Evolutionary conservation across 2,329 filamentous ascomycete genomes (phyloP).

Genomic region (Camillea tinctor): DNA sequence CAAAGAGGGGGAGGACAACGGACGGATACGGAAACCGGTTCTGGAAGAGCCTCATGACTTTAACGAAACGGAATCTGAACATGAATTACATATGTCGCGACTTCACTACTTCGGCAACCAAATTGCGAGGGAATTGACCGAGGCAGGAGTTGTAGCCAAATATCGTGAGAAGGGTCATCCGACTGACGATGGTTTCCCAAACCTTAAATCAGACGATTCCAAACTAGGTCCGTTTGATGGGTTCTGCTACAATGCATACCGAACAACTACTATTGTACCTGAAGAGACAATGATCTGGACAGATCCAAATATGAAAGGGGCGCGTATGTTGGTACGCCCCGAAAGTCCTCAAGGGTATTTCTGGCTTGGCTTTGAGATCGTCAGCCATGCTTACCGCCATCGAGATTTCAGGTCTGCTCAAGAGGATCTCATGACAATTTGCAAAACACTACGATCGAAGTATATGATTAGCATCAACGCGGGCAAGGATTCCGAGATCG

Average conservation of each 20-base stretch:
- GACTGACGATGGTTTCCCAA: constrained; percentile 1
- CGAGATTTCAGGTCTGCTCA: constrained; percentile 8
- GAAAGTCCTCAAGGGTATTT: constrained; percentile 8
- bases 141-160: constrained; percentile 3
- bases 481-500: constrained; percentile 9
- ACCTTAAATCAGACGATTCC: not conserved
- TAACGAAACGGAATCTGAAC: not conserved
- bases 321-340: constrained; percentile 14
- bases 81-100: constrained; percentile 10
- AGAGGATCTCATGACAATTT: constrained; percentile 8
- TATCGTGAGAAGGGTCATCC: constrained; percentile 14
- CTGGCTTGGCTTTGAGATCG: constrained; percentile 19
- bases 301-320: constrained; percentile 8
- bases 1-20: not conserved
- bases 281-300: constrained; percentile 21
- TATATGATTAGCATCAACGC: constrained; percentile 13
- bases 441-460: constrained; percentile 5
- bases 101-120: constrained; percentile 9
- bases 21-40: not conserved
- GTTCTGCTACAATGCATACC: constrained; percentile 14
- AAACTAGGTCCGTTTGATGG: constrained; percentile 9
- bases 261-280: constrained; percentile 10
- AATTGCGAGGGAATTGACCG: constrained; percentile 9
- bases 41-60: constrained; percentile 10
- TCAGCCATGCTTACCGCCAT: constrained; percentile 11